A percentile compares a stretch with the other conserved stretches of the same genome.
phyloP scores from a whole-genome alignment of 768 basidiomycete genomes.

The Dentipellis sp. region DNA sequence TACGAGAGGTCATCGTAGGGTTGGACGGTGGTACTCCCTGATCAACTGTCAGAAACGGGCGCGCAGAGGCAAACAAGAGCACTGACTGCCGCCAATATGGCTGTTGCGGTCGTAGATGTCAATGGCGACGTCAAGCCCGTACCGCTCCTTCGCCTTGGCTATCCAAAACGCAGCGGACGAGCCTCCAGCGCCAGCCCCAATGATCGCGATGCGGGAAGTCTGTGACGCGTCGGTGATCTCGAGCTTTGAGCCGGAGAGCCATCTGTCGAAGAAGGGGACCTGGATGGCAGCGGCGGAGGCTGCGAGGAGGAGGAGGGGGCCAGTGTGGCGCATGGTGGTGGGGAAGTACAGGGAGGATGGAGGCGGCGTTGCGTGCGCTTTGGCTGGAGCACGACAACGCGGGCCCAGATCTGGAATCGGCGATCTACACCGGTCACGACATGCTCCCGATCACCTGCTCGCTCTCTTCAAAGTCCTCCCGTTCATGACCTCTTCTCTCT shows the following conservation, averaged over 20 bases:
- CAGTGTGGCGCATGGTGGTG: slow-evolving; percentile 6
- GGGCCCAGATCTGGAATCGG: too few relatives aligned
- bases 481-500: too few relatives aligned
- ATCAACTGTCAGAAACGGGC: neutral
- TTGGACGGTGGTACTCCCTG: slow-evolving; percentile 72
- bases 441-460: too few relatives aligned
- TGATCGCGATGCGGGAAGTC: slow-evolving; percentile 57
- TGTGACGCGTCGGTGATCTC: neutral
- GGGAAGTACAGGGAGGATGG: neutral
- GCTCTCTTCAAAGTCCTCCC: too few relatives aligned
- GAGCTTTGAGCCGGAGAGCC: neutral
- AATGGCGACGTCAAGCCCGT: slow-evolving; percentile 60
- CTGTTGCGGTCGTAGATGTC: slow-evolving; percentile 75
- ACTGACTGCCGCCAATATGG: slow-evolving; percentile 84
- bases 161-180: slow-evolving; percentile 82
- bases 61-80: neutral
- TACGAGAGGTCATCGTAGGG: slow-evolving; percentile 56
- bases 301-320: slow-evolving; percentile 17
- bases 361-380: neutral
- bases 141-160: slow-evolving; percentile 64
- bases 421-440: too few relatives aligned
- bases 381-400: too few relatives aligned
- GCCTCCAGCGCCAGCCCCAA: slow-evolving; percentile 88
- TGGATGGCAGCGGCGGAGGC: slow-evolving; percentile 24
- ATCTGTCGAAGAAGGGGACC: slow-evolving; percentile 35